Conservation (phyloP, 345 rosid species). For the Passiflora organensis region DNA sequence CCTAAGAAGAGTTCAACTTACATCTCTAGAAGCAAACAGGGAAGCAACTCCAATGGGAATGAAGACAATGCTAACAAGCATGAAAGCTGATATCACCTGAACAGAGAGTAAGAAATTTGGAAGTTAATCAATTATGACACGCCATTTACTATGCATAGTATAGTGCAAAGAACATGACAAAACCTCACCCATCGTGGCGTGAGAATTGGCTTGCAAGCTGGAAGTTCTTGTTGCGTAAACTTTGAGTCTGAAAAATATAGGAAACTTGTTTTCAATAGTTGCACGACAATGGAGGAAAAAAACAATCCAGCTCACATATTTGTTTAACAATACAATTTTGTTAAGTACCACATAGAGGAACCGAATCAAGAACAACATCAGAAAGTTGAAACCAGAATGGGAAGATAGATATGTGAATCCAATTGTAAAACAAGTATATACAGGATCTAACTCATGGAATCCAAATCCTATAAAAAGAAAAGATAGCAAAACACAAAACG, state of each 20-base stretch:
- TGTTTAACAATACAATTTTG: too few relatives aligned
- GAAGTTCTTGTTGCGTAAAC: constrained; percentile 96
- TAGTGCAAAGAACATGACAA: neutral
- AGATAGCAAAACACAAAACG: too few relatives aligned
- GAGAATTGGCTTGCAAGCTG: constrained; percentile 98
- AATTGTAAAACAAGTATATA: too few relatives aligned
- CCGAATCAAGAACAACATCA: too few relatives aligned
- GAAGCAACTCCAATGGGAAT: constrained; percentile 94
- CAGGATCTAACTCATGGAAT: too few relatives aligned
- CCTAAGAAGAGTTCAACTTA: constrained; percentile 22
- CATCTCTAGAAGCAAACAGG: constrained; percentile 84
- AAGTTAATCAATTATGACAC: neutral
- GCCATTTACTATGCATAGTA: too few relatives aligned
- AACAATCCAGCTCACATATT: too few relatives aligned
- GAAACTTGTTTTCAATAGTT: neutral
- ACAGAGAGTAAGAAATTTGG: constrained; percentile 1
- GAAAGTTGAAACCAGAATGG: too few relatives aligned
- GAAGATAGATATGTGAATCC: too few relatives aligned
- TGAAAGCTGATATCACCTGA: constrained; percentile 84
- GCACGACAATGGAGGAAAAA: neutral
- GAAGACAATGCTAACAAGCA: constrained; percentile 87
- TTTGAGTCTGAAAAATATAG: constrained; percentile 61
- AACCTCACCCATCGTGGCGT: constrained; percentile 83
- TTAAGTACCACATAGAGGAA: too few relatives aligned
- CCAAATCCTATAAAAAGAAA: too few relatives aligned